A percentile compares a stretch with the other conserved stretches of the same genome.
phyloP scores from a whole-genome alignment of 352 stramenopile genomes.

The Pythium sp. region DNA sequence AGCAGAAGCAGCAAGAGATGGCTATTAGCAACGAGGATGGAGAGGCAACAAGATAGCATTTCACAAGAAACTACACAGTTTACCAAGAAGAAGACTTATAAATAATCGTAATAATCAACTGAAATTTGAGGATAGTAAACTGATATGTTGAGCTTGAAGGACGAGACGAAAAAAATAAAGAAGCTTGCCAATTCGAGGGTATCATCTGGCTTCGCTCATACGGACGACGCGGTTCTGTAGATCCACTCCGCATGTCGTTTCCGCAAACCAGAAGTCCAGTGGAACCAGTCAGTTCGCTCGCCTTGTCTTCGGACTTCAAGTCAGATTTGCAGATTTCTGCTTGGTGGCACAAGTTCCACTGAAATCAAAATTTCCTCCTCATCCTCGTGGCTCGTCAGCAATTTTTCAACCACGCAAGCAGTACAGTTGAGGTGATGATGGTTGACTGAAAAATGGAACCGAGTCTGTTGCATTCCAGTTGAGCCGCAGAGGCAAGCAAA shows the following conservation, averaged over 20 bases:
- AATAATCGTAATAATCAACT: neutral
- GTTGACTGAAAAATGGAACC: no score
- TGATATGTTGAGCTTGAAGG: no score
- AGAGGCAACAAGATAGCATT: neutral
- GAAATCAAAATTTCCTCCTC: neutral
- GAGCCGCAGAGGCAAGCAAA: constrained; percentile 32
- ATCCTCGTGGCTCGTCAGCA: neutral
- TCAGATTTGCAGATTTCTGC: neutral
- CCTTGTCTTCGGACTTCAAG: neutral
- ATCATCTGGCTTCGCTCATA: no score
- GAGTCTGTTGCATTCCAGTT: no score
- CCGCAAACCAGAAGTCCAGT: no score
- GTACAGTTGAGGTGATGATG: no score
- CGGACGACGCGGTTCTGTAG: no score
- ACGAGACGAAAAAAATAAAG: no score
- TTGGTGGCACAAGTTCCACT: neutral
- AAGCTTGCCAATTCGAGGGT: no score
- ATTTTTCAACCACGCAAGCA: neutral
- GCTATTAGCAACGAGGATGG: neutral
- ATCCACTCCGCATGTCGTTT: no score
- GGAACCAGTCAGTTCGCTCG: neutral
- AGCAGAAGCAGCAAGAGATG: neutral
- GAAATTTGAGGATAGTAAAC: neutral
- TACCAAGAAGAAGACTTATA: no score
- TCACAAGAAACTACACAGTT: no score